Conservation (phyloP, 2,329 filamentous ascomycete species). For the Colletotrichum sp. region DNA sequence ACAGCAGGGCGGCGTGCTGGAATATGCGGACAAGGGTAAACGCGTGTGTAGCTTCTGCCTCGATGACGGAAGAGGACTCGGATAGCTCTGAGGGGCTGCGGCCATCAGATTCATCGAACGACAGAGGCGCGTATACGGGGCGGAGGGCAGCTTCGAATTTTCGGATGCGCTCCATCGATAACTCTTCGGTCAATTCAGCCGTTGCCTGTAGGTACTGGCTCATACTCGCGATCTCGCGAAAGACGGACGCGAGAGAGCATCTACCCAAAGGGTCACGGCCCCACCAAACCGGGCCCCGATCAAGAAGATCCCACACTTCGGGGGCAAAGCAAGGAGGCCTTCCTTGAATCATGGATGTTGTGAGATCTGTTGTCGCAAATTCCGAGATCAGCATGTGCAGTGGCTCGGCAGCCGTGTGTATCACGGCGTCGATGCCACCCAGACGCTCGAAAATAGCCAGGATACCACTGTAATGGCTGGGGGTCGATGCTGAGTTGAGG, state of each 20-base stretch:
- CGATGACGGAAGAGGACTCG: constrained; percentile 8
- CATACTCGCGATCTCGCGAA: constrained; percentile 30
- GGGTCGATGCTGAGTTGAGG: constrained; percentile 13
- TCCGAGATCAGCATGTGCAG: constrained; percentile 46
- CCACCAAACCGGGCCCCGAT: constrained; percentile 47
- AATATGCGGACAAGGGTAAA: constrained; percentile 42
- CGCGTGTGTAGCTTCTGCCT: constrained; percentile 36
- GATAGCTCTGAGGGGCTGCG: neutral
- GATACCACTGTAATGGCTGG: constrained; percentile 37
- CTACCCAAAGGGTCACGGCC: constrained; percentile 38
- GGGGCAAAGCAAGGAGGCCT: constrained; percentile 40
- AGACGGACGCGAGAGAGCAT: constrained; percentile 38
- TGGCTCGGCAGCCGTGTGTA: constrained; percentile 30
- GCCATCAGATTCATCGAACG: constrained; percentile 24
- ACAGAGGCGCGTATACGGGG: constrained; percentile 30
- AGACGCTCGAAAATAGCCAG: constrained; percentile 38
- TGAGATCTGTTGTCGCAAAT: constrained; percentile 48
- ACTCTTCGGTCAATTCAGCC: constrained; percentile 21
- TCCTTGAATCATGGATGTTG: constrained; percentile 43
- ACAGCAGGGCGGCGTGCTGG: constrained; percentile 41
- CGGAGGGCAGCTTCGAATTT: constrained; percentile 30
- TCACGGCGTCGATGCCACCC: constrained; percentile 29
- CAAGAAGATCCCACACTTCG: constrained; percentile 37
- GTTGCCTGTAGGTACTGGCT: neutral
- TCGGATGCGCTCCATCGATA: constrained; percentile 33